Conservation (phyloP, 768 basidiomycete species). For the Boletus rufocinnamomeus region DNA sequence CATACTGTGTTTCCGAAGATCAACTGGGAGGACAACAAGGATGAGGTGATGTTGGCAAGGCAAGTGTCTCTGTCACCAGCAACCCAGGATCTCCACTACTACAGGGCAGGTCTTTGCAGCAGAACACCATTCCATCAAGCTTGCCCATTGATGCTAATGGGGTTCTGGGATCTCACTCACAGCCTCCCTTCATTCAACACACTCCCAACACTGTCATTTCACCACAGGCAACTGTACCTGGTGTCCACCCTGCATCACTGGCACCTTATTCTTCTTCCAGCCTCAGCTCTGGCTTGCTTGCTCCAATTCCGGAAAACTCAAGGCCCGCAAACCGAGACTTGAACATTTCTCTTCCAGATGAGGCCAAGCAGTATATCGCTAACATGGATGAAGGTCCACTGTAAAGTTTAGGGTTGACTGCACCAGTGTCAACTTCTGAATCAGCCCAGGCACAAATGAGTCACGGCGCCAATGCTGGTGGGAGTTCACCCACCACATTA, state of each 20-base stretch:
- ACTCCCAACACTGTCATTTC: constrained; percentile 25
- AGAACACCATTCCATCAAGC: not conserved
- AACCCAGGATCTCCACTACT: constrained; percentile 4
- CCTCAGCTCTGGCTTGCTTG: constrained; percentile 18
- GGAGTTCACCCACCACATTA: constrained; percentile 14
- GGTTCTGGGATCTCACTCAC: constrained; percentile 8
- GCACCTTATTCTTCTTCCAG: constrained; percentile 25
- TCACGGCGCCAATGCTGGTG: not conserved
- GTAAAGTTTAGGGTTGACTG: constrained; percentile 44
- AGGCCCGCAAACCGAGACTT: constrained; percentile 61
- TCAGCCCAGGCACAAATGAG: not conserved
- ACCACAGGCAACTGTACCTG: constrained; percentile 12
- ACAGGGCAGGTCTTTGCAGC: constrained; percentile 13
- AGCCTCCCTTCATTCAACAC: constrained; percentile 11
- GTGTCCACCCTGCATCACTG: constrained; percentile 16
- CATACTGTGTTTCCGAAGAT: no score
- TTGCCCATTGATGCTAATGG: constrained; percentile 3
- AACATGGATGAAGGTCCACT: constrained; percentile 66
- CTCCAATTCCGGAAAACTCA: constrained; percentile 34
- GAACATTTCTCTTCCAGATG: constrained; percentile 71
- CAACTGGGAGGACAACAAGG: no score
- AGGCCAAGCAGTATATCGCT: constrained; percentile 71
- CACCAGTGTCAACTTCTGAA: not conserved
- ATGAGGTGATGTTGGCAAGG: no score
- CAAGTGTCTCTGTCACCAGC: constrained; percentile 7